A percentile compares a stretch with the other conserved stretches of the same genome.
These are phyloP conservation scores for Rhamnella rubrinervis DNA, from an alignment of 331 rosid species.

Conservation along the genomic window DNA sequence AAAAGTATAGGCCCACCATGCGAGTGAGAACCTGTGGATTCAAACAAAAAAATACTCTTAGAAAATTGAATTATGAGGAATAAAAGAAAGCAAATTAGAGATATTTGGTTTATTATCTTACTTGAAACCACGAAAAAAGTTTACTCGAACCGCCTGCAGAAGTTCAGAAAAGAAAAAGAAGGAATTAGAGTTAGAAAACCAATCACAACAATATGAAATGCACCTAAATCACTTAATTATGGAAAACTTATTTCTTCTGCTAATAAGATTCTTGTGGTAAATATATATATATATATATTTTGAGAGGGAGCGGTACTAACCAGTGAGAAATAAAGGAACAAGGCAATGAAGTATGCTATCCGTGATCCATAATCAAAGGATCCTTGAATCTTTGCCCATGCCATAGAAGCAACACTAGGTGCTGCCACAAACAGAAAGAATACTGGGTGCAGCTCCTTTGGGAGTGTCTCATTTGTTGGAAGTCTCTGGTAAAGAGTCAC, in stretches of 20 bases:
- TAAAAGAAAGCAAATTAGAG: neutral
- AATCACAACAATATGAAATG: neutral
- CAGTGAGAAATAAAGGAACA: slow-evolving; percentile 84
- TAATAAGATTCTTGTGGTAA: neutral
- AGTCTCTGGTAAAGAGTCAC: slow-evolving; percentile 95
- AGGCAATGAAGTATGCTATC: slow-evolving; percentile 71
- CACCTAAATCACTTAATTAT: neutral
- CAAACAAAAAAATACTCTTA: slow-evolving; percentile 19
- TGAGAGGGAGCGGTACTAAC: slow-evolving; percentile 31
- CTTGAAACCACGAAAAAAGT: slow-evolving; percentile 86
- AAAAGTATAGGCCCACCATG: slow-evolving; percentile 99
- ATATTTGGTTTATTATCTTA: slow-evolving; percentile 27
- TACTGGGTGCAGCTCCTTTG: slow-evolving; percentile 91
- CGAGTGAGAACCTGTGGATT: slow-evolving; percentile 63
- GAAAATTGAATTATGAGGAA: slow-evolving; percentile 4
- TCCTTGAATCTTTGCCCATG: slow-evolving; percentile 85
- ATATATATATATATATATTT: neutral
- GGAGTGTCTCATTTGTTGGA: slow-evolving; percentile 80
- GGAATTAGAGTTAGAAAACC: neutral
- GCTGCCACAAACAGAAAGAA: slow-evolving; percentile 96
- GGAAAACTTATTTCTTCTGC: neutral
- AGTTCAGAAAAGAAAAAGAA: slow-evolving; percentile 7
- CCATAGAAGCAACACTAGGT: slow-evolving; percentile 91
- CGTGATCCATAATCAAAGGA: slow-evolving; percentile 69
- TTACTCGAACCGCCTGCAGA: slow-evolving; percentile 78